These are phyloP conservation scores for Stephanodiscus minutulus DNA, from an alignment of 108 stramenopile species.

Conservation along the genomic window DNA sequence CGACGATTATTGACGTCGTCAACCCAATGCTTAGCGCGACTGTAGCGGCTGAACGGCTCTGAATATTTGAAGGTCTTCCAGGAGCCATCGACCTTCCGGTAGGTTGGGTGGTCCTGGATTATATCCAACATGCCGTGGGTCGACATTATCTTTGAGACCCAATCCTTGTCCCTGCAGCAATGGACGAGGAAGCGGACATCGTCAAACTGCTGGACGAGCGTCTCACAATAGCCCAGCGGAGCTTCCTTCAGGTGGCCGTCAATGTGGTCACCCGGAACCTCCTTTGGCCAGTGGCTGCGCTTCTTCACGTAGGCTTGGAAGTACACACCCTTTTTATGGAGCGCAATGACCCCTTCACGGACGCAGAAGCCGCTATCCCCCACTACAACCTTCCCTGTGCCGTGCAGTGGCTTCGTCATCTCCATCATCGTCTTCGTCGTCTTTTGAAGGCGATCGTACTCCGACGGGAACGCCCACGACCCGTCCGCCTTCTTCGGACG, in stretches of 20 bases:
- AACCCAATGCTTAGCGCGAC: not conserved
- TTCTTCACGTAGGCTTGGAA: conserved; percentile 7
- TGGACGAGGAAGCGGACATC: conserved; percentile 6
- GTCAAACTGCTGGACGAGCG: not conserved
- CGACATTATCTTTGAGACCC: conserved; percentile 13
- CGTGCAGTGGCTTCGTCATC: conserved; percentile 26
- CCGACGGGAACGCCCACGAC: not conserved
- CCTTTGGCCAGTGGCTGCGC: not conserved
- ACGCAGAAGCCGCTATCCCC: conserved; percentile 10
- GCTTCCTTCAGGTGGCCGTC: not conserved
- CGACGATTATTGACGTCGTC: conserved; percentile 13
- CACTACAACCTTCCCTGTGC: conserved; percentile 12
- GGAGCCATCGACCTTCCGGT: no score
- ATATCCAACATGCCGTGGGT: conserved; percentile 1
- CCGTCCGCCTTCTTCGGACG: conserved; percentile 4
- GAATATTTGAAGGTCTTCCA: conserved; percentile 8
- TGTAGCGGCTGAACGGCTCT: conserved; percentile 7
- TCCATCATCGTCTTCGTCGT: conserved; percentile 2
- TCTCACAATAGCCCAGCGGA: not conserved
- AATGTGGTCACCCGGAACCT: conserved; percentile 2
- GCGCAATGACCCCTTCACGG: not conserved
- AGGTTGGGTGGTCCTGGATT: not conserved
- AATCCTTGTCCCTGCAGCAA: conserved; percentile 1
- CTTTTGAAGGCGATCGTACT: not conserved
- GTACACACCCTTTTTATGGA: conserved; percentile 4